phyloP scores from a whole-genome alignment of 495 filamentous ascomycete species.

The Daldinia decipiens region DNA sequence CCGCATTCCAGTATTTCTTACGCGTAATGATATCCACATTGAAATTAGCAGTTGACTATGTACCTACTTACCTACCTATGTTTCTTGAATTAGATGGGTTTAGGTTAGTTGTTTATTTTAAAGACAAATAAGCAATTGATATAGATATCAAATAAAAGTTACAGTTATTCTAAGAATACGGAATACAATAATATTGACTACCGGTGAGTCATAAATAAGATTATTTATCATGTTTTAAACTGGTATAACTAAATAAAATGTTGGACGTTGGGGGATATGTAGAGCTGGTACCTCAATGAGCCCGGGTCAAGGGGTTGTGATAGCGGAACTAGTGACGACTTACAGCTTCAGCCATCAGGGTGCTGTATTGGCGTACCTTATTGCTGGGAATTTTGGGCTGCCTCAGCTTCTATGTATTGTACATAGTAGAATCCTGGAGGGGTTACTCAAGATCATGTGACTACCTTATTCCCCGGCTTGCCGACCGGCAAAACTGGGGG shows the following conservation, averaged over 20 bases:
- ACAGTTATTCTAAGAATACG: too few species aligned
- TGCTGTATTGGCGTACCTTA: constrained; percentile 12
- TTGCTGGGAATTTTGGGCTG: constrained; percentile 10
- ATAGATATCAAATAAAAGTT: too few species aligned
- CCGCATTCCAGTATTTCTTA: constrained; percentile 1
- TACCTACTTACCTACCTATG: too few species aligned
- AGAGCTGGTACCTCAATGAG: neutral
- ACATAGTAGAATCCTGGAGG: neutral
- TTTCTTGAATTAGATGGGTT: too few species aligned
- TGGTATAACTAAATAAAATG: too few species aligned
- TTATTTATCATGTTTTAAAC: too few species aligned
- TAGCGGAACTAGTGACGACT: neutral
- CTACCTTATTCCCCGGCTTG: constrained; percentile 5
- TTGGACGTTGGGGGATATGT: neutral
- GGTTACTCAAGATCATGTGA: constrained; percentile 24
- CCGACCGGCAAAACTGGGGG: constrained; percentile 41
- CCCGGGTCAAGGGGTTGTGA: neutral
- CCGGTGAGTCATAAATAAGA: too few species aligned
- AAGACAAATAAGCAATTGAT: too few species aligned
- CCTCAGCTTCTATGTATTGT: constrained; percentile 9
- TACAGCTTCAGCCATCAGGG: neutral
- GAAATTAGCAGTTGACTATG: neutral
- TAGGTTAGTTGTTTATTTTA: too few species aligned
- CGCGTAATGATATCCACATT: neutral
- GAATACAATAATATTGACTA: too few species aligned